Conservation (phyloP, 2,329 filamentous ascomycete species). For the Paecilomyces variotii region DNA sequence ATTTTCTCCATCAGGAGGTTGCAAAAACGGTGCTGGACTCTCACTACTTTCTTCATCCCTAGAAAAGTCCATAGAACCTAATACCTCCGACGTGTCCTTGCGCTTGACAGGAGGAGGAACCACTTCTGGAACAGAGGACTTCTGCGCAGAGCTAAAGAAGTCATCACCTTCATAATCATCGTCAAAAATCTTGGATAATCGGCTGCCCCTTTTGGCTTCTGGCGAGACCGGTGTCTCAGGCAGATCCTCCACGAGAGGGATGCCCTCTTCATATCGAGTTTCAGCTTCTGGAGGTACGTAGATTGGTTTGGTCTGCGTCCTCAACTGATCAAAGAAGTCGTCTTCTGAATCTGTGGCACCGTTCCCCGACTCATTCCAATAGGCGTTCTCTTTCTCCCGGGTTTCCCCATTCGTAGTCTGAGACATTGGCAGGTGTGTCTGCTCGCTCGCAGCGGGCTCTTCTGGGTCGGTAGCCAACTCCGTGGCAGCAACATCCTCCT, state of each 20-base stretch:
- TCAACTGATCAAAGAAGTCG: slow-evolving; percentile 55
- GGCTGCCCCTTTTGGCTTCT: slow-evolving; percentile 17
- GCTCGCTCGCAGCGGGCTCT: neutral
- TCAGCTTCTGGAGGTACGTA: slow-evolving; percentile 37
- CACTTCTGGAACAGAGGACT: slow-evolving; percentile 6
- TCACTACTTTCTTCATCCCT: slow-evolving; percentile 21
- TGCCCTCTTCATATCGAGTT: slow-evolving; percentile 60
- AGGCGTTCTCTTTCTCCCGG: slow-evolving; percentile 8
- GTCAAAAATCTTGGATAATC: slow-evolving; percentile 27
- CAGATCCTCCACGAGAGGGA: slow-evolving; percentile 51
- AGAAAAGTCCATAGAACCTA: slow-evolving; percentile 42
- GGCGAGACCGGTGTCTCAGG: slow-evolving; percentile 14
- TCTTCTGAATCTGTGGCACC: slow-evolving; percentile 42
- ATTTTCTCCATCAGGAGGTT: slow-evolving; percentile 15
- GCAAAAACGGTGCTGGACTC: slow-evolving; percentile 20
- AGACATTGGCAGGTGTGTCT: neutral
- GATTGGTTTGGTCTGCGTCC: slow-evolving; percentile 32
- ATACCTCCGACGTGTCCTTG: slow-evolving; percentile 62
- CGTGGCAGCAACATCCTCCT: neutral
- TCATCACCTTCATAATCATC: slow-evolving; percentile 28
- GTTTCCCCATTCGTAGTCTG: slow-evolving; percentile 8
- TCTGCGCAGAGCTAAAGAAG: slow-evolving; percentile 26
- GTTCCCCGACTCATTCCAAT: slow-evolving; percentile 42
- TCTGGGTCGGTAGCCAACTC: neutral
- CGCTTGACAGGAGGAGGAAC: slow-evolving; percentile 42